Evolutionary conservation across 2,329 filamentous ascomycete genomes (phyloP).

Genomic region (Neonectria coccinea): DNA sequence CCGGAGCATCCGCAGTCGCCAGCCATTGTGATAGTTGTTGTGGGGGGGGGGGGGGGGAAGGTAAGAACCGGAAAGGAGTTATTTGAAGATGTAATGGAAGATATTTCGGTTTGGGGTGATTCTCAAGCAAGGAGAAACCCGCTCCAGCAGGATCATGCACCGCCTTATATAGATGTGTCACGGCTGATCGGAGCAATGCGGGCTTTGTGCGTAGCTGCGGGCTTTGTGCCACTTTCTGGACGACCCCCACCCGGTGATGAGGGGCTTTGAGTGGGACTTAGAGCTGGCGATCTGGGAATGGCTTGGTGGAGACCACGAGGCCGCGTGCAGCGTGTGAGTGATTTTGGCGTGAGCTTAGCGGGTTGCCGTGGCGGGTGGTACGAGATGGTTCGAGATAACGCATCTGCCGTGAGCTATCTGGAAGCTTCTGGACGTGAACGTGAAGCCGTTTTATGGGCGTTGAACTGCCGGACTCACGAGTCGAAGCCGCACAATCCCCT

Average conservation of each 20-base stretch:
- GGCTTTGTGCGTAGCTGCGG: conserved; percentile 31
- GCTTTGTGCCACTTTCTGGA: conserved; percentile 31
- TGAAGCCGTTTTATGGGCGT: background rate
- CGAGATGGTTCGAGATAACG: conserved; percentile 37
- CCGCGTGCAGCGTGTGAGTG: conserved; percentile 32
- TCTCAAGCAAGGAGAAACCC: conserved; percentile 25
- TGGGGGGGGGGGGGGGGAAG: conserved; percentile 10
- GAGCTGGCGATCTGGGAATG: conserved; percentile 35
- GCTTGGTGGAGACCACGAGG: conserved; percentile 29
- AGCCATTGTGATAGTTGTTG: conserved; percentile 49
- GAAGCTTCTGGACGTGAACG: conserved; percentile 16
- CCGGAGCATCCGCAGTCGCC: conserved; percentile 54
- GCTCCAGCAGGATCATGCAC: conserved; percentile 28
- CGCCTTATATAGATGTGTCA: conserved; percentile 44
- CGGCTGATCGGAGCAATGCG: conserved; percentile 23
- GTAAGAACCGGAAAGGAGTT: conserved; percentile 25
- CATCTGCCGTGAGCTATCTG: conserved; percentile 17
- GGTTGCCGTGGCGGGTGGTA: conserved; percentile 22
- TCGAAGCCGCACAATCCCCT: background rate
- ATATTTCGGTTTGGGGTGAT: conserved; percentile 31
- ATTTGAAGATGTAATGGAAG: conserved; percentile 9
- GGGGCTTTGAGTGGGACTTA: conserved; percentile 22
- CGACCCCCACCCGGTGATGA: conserved; percentile 31
- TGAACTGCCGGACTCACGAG: conserved; percentile 14
- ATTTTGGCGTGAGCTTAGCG: conserved; percentile 39